Base-by-base conservation (phyloP, 176 grass and related monocot species). In the Bolboschoenus planiculmis region DNA sequence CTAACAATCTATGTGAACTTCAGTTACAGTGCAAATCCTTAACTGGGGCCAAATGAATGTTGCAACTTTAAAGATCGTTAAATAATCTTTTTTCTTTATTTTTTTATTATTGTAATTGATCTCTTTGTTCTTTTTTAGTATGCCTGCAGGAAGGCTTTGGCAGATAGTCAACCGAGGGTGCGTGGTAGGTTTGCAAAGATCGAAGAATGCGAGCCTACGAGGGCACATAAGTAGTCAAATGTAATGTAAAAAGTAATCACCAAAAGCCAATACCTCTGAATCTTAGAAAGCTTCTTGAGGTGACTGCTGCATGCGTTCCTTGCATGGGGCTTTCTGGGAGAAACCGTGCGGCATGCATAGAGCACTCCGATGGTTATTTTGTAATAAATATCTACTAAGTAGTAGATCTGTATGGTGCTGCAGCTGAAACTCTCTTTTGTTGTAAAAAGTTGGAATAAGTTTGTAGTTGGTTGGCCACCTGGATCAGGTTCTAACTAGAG, bases 141-240 rank as follows among this genome's bases (percentile, higher is more conserved):
- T 56, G 97, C 89, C 73, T 99, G 97, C 88, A 87, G 97, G 83
- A 99, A 99, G 86, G 97, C 93, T 78, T 89, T 99, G 9, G 97
- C 97, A 83, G 97, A 99, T 70, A 99, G 89, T 83, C 97, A 99
- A 83, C 97, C 97, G 4, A 96, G 97, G 56, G 93, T 99, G 55
- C 93, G 97, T 21, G 97, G 97, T 81, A 85, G 97, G 85, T 99
- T 99, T 65, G 97, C 97, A 20, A 99, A 99, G 90, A 96, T 91
- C 24, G 89, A 99, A 55, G 91, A 99, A 27, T 79, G 56, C 3
- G 92, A 90, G 37, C 14, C 79, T 86, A 47, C 80, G 4, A 96
- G 88, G 85, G 85, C 89, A 20, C 90, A 78, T 56, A 87, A 84
- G 86, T 87, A 42, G 66, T 10, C 30, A 82, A 62, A 62, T 31